phyloP scores from a whole-genome alignment of 1,139 yeast species.

The Sugiyamaella xylanicola region DNA sequence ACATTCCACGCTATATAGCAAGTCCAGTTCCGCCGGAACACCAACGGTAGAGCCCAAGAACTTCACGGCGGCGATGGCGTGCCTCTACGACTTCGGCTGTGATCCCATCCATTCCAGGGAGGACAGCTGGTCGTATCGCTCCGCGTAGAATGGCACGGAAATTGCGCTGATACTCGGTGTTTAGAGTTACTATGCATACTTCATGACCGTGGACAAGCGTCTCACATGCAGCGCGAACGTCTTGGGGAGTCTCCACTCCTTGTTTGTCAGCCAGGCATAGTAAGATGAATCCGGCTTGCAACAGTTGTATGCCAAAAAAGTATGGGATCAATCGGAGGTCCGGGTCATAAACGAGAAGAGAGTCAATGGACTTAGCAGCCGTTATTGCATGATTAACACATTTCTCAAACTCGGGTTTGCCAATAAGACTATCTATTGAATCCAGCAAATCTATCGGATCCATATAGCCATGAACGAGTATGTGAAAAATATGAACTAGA shows the following conservation, averaged over 20 bases:
- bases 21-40: constrained; percentile 37
- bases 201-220: constrained; percentile 41
- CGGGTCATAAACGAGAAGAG: constrained; percentile 36
- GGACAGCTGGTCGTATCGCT: constrained; percentile 25
- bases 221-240: constrained; percentile 40
- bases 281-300: constrained; percentile 38
- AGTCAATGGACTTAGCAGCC: constrained; percentile 35
- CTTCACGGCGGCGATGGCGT: constrained; percentile 36
- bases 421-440: constrained; percentile 18
- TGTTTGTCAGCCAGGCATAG: constrained; percentile 36
- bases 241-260: constrained; percentile 37
- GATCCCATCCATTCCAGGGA: constrained; percentile 23
- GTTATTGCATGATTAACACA: constrained; percentile 35
- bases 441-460: constrained; percentile 33
- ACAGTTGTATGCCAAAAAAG: constrained; percentile 39
- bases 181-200: constrained; percentile 41
- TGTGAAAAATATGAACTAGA: constrained; percentile 31
- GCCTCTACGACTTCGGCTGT: constrained; percentile 30
- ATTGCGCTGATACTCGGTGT: constrained; percentile 41
- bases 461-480: constrained; percentile 32
- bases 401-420: constrained; percentile 31
- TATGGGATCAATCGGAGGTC: constrained; percentile 41
- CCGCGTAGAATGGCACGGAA: constrained; percentile 38
- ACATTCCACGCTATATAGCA: constrained; percentile 30
- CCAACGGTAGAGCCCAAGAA: constrained; percentile 38